A percentile compares a stretch with the other conserved stretches of the same genome.
Conservation (phyloP, 352 stramenopile genomes). For the Phytophthora fragariaefolia region DNA sequence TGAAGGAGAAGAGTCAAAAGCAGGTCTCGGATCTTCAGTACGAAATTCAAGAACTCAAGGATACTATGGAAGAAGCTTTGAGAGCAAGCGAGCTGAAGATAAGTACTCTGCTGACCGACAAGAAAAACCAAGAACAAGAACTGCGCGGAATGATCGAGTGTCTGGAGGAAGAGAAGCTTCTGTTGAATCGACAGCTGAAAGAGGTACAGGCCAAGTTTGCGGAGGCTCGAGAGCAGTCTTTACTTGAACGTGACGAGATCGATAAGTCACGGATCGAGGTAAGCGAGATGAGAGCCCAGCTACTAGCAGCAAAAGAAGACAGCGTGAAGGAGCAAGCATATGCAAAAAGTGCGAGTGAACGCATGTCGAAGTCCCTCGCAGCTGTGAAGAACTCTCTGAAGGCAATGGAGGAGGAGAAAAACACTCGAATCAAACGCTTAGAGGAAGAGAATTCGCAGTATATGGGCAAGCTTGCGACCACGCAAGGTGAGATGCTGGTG, state of each 20-base stretch:
- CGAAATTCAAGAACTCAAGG: slow-evolving; percentile 51
- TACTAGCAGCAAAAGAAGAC: slow-evolving; percentile 58
- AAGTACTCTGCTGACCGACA: slow-evolving; percentile 38
- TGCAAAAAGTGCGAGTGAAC: slow-evolving; percentile 53
- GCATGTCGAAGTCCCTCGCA: slow-evolving; percentile 61
- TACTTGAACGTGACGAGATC: slow-evolving; percentile 71
- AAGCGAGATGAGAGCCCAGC: slow-evolving; percentile 51
- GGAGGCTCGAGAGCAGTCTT: slow-evolving; percentile 56
- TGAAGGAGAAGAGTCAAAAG: slow-evolving; percentile 51
- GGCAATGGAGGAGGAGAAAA: slow-evolving; percentile 74
- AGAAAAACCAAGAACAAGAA: slow-evolving; percentile 45
- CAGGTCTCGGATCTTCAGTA: slow-evolving; percentile 49
- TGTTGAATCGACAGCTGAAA: slow-evolving; percentile 61
- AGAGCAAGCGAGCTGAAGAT: slow-evolving; percentile 51
- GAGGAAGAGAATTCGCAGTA: slow-evolving; percentile 58
- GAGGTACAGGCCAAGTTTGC: slow-evolving; percentile 69
- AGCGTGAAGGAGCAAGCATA: slow-evolving; percentile 64
- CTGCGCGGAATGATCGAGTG: slow-evolving; percentile 43
- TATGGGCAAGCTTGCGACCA: slow-evolving; percentile 59
- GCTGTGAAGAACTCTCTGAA: slow-evolving; percentile 69
- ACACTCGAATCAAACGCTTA: slow-evolving; percentile 50
- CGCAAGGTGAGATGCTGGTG: slow-evolving; percentile 65
- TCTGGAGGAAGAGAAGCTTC: slow-evolving; percentile 59
- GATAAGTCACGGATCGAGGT: slow-evolving; percentile 61
- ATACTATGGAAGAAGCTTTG: slow-evolving; percentile 44